A percentile compares a stretch with the other conserved stretches of the same genome.
These are phyloP conservation scores for Tausonia pullulans DNA, from an alignment of 1,284 basidiomycete genomes.

Conservation along the genomic window DNA sequence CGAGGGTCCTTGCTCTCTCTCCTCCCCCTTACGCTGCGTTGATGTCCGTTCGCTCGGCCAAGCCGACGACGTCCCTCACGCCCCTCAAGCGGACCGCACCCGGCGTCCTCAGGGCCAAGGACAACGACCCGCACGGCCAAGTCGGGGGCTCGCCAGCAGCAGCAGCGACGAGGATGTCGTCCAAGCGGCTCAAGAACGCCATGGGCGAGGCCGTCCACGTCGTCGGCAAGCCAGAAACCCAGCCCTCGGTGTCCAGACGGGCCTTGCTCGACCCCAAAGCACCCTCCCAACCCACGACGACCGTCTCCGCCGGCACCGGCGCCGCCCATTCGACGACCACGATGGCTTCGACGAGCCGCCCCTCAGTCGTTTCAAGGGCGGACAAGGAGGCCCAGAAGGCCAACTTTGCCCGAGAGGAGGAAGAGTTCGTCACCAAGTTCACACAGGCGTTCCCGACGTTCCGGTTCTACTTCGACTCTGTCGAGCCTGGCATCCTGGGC, in stretches of 20 bases:
- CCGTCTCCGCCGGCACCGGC: not conserved
- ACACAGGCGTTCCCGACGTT: constrained; percentile 69
- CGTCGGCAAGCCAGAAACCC: not conserved
- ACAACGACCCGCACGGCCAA: no score
- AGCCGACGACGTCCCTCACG: no score
- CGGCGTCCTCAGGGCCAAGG: no score
- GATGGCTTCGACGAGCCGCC: not conserved
- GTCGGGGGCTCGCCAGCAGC: no score
- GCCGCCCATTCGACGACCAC: not conserved
- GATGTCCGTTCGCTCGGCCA: no score
- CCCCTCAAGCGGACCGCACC: no score
- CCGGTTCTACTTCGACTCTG: constrained; percentile 71
- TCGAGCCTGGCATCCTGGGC: constrained; percentile 27
- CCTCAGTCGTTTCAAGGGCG: not conserved
- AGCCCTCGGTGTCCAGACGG: no score
- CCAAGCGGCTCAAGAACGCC: constrained; percentile 1
- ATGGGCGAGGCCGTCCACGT: not conserved
- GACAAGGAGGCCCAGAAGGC: constrained; percentile 16
- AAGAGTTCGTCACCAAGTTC: constrained; percentile 74
- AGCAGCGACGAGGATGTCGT: no score
- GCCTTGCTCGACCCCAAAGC: not conserved
- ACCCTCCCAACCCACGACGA: no score
- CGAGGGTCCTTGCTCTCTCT: no score
- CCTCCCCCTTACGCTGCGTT: no score
- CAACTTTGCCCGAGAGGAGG: constrained; percentile 35